Conservation (phyloP, 352 stramenopile species). For the Globisporangium nagaii region DNA sequence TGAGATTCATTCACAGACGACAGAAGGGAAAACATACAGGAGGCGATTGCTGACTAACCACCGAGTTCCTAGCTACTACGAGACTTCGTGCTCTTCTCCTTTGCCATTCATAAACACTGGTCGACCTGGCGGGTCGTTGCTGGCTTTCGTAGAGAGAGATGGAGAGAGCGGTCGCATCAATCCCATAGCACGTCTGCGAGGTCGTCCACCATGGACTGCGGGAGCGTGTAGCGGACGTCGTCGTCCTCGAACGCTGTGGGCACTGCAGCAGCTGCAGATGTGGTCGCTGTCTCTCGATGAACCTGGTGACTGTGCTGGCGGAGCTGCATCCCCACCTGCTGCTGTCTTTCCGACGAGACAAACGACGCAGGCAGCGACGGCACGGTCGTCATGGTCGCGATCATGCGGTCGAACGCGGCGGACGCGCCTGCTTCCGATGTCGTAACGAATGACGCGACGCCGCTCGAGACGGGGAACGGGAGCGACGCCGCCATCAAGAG, state of each 20-base stretch:
- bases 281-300: background rate
- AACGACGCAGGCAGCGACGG: conserved; percentile 2
- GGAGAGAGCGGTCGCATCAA: background rate
- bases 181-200: conserved; percentile 13
- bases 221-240: conserved; percentile 4
- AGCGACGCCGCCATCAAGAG: conserved; percentile 11
- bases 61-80: too few species aligned
- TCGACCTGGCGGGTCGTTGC: background rate
- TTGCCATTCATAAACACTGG: conserved; percentile 5
- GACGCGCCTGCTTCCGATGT: background rate
- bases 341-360: conserved; percentile 7
- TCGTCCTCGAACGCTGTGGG: background rate
- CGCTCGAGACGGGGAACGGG: background rate
- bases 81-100: background rate
- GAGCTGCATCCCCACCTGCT: background rate
- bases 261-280: background rate
- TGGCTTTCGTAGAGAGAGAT: background rate
- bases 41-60: too few species aligned
- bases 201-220: conserved; percentile 11
- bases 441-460: background rate
- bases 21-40: too few species aligned
- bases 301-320: background rate
- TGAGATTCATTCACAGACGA: too few species aligned
- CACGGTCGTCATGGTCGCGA: background rate
- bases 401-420: background rate